Evolutionary conservation across 352 stramenopile species (phyloP).

Genomic region (Globisporangium lucens): DNA sequence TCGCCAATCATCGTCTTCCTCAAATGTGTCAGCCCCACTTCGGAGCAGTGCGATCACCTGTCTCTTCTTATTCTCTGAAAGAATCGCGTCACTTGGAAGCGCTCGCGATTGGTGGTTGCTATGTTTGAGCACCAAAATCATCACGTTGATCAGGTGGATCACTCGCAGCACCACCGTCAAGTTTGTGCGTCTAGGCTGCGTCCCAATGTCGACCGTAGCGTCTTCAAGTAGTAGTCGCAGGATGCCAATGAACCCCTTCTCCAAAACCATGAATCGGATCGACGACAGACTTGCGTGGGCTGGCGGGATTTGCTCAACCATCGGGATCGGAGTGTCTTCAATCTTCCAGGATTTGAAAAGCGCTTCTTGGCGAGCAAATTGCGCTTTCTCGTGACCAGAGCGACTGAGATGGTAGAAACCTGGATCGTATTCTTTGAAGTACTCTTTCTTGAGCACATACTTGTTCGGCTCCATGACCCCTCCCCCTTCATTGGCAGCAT

Average conservation of each 20-base stretch:
- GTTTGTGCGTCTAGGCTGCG: slow-evolving; percentile 48
- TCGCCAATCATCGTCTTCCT: slow-evolving; percentile 47
- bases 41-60: slow-evolving; percentile 46
- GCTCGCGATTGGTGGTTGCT: slow-evolving; percentile 20
- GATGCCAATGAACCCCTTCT: slow-evolving; percentile 60
- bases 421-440: slow-evolving; percentile 77
- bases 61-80: slow-evolving; percentile 45
- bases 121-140: slow-evolving; percentile 57
- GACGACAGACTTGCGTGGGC: slow-evolving; percentile 49
- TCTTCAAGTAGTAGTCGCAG: slow-evolving; percentile 71
- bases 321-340: slow-evolving; percentile 60
- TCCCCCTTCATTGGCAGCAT: slow-evolving; percentile 33
- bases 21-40: slow-evolving; percentile 58
- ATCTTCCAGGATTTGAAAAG: slow-evolving; percentile 80
- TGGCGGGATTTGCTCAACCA: slow-evolving; percentile 55
- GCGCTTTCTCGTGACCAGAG: slow-evolving; percentile 73
- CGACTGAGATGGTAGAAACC: slow-evolving; percentile 77
- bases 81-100: slow-evolving; percentile 25
- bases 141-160: slow-evolving; percentile 68
- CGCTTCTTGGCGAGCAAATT: slow-evolving; percentile 76
- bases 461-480: slow-evolving; percentile 67
- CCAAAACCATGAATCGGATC: slow-evolving; percentile 57
- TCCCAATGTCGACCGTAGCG: slow-evolving; percentile 23
- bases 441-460: slow-evolving; percentile 79
- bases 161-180: slow-evolving; percentile 63